phyloP scores from a whole-genome alignment of 345 rosid species.

The Excoecaria cochinchinensis region DNA sequence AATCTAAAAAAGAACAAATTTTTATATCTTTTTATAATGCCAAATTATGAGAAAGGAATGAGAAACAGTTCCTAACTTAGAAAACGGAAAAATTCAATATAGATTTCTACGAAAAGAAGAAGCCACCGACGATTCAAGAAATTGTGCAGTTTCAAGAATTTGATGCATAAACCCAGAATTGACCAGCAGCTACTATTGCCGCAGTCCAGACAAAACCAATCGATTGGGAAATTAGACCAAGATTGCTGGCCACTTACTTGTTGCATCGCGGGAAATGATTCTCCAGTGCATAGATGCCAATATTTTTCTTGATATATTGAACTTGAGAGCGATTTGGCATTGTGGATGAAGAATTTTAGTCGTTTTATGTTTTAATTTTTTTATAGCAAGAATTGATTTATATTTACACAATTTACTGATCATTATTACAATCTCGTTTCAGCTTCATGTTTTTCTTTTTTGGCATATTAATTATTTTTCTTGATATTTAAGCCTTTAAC shows the following conservation, averaged over 20 bases:
- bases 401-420: too few species aligned
- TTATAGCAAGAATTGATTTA: too few species aligned
- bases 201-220: background rate
- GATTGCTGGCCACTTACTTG: too few species aligned
- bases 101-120: slow-evolving; percentile 34
- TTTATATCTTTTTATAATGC: slow-evolving; percentile 24
- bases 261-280: background rate
- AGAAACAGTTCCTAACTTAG: slow-evolving; percentile 39
- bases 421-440: too few species aligned
- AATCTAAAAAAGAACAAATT: too few species aligned
- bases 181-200: background rate
- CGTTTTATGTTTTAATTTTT: too few species aligned
- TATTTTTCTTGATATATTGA: too few species aligned
- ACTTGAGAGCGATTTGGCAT: too few species aligned
- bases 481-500: too few species aligned
- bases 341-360: too few species aligned
- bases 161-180: slow-evolving; percentile 7
- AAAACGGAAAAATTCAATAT: slow-evolving; percentile 42
- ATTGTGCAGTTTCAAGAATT: slow-evolving; percentile 20
- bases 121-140: slow-evolving; percentile 29
- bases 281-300: slow-evolving; percentile 4
- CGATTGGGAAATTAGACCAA: slow-evolving; percentile 7
- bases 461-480: too few species aligned
- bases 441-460: too few species aligned
- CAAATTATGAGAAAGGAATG: slow-evolving; percentile 37